phyloP scores from a whole-genome alignment of 2,329 filamentous ascomycete genomes.

The Zymoseptoria ardabiliae region DNA sequence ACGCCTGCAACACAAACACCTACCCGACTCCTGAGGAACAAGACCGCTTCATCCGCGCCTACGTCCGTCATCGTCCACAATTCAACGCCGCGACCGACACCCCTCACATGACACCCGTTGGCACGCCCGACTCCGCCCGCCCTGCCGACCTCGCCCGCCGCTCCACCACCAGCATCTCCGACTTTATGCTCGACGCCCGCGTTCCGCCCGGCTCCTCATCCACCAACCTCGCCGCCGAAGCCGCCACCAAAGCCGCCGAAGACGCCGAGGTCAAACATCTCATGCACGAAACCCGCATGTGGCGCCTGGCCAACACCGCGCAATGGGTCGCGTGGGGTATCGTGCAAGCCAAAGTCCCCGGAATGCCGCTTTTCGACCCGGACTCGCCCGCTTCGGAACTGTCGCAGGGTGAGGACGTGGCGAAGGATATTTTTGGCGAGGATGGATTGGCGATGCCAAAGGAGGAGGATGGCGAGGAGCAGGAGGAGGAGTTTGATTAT shows the following conservation, averaged over 20 bases:
- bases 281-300: conserved; percentile 70
- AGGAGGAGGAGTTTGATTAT: conserved; percentile 82
- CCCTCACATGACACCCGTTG: conserved; percentile 25
- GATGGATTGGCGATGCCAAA: conserved; percentile 15
- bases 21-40: conserved; percentile 82
- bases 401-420: conserved; percentile 26
- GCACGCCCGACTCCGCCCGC: not conserved
- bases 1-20: conserved; percentile 55
- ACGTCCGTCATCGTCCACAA: conserved; percentile 72
- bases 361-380: conserved; percentile 48
- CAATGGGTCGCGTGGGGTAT: conserved; percentile 96
- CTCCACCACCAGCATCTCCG: conserved; percentile 38
- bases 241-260: conserved; percentile 50
- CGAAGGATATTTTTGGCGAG: conserved; percentile 19
- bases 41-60: conserved; percentile 74
- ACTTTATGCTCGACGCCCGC: conserved; percentile 69
- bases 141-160: conserved; percentile 22
- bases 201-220: conserved; percentile 36
- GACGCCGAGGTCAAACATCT: conserved; percentile 64
- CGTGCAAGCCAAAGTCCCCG: conserved; percentile 82
- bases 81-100: conserved; percentile 45
- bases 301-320: conserved; percentile 80
- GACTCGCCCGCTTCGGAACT: conserved; percentile 15
- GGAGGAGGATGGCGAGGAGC: conserved; percentile 45
- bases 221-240: conserved; percentile 7